These are phyloP conservation scores for Lichenothelia convexa DNA, from an alignment of 495 filamentous ascomycete species.

Conservation along the genomic window DNA sequence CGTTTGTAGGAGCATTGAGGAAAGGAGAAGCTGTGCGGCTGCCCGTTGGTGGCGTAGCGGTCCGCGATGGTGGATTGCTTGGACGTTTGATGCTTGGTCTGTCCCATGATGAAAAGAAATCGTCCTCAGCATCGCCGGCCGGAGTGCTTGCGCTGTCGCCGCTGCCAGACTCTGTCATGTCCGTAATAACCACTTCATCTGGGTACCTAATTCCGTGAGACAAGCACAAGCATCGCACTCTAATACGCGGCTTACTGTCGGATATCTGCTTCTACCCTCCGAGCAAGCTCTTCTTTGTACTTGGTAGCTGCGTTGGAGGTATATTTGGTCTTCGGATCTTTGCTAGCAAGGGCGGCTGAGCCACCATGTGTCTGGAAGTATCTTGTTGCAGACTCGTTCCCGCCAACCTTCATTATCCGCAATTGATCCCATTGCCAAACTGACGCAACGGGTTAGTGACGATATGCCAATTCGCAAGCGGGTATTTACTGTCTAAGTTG, in stretches of 20 bases:
- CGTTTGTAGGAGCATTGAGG: constrained; percentile 52
- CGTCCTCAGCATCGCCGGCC: constrained; percentile 60
- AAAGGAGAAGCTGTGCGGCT: constrained; percentile 78
- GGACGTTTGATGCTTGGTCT: constrained; percentile 94
- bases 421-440: constrained; percentile 99
- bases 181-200: constrained; percentile 68
- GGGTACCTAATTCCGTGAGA: constrained; percentile 63
- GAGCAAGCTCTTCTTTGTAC: constrained; percentile 90
- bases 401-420: constrained; percentile 94
- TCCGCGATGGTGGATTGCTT: constrained; percentile 82
- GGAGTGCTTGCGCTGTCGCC: constrained; percentile 51
- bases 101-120: constrained; percentile 99
- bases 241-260: constrained; percentile 40
- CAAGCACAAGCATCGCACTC: too few relatives aligned
- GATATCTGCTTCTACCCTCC: constrained; percentile 60
- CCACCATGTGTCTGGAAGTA: constrained; percentile 94
- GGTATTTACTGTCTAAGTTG: constrained; percentile 80
- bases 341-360: constrained; percentile 80
- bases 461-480: constrained; percentile 23
- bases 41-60: constrained; percentile 68
- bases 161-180: constrained; percentile 39
- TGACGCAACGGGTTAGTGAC: constrained; percentile 22
- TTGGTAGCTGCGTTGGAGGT: constrained; percentile 76
- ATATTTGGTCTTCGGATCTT: constrained; percentile 92
- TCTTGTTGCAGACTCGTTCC: constrained; percentile 94